These are phyloP conservation scores for Smittium mucronatum DNA, from an alignment of 371 early-diverging fungal genomes.

Conservation along the genomic window DNA sequence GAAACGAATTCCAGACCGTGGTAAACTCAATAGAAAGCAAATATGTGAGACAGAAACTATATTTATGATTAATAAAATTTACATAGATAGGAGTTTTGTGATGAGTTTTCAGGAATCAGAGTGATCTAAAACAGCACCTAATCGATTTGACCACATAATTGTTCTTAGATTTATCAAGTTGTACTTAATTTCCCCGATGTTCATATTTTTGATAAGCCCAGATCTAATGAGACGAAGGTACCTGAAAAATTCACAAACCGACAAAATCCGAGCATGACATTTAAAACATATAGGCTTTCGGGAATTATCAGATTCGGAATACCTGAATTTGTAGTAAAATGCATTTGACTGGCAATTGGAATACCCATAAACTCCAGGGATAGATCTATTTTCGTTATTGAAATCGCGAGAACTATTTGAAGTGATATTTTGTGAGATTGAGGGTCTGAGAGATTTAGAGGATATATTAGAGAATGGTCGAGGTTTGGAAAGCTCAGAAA, in stretches of 20 bases:
- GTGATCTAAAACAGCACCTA: no score
- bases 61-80: no score
- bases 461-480: not conserved
- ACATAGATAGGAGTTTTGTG: no score
- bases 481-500: not conserved
- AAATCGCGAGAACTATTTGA: not conserved
- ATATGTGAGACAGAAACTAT: no score
- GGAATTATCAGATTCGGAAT: not conserved
- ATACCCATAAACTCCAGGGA: not conserved
- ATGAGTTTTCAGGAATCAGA: no score
- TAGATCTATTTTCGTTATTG: not conserved
- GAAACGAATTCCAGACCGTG: no score
- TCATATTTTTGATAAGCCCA: conserved; percentile 1
- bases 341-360: not conserved
- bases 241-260: conserved; percentile 10
- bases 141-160: not conserved
- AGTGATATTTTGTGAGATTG: not conserved
- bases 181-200: not conserved
- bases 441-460: not conserved
- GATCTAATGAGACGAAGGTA: conserved; percentile 6
- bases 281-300: conserved; percentile 5
- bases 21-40: no score
- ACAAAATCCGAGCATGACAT: conserved; percentile 6
- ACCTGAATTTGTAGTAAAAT: conserved; percentile 2
- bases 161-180: conserved; percentile 1